Base-by-base conservation (phyloP, 2,329 filamentous ascomycete genomes). In the Westerdykella aurantiaca region DNA sequence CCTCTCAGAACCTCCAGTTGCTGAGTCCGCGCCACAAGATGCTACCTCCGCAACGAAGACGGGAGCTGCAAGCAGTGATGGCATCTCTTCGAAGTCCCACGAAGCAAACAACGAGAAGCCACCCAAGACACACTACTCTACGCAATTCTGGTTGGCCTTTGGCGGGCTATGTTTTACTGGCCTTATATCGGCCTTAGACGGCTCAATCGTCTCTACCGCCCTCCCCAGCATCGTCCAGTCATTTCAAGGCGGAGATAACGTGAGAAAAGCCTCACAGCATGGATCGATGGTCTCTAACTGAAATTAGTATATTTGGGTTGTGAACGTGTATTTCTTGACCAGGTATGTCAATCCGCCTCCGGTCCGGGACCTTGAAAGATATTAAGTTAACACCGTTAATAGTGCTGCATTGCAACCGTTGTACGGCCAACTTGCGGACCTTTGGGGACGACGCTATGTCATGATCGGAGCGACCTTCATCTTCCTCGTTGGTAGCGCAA, bases 401-500 rank as follows among this genome's bases (percentile, higher is more conserved):
- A 21, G 18, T 21, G 18, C 18, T 6, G 69, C 70, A 1, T 60
- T 77, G 2, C 75, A 75, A 40, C 52, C 55, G 1, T 44, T 55
- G 9, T 58, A 55, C 31, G 55, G 55, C 14, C 70, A 69, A 58
- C 55, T 83, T 38, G 47, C 72, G 12, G 69, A 78, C 41, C 66
- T 80, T n/a, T 79, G 74, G 48, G 77, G 79, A 3, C 68, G 78
- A 2, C 67, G 72, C 17, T 69, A 48, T 5, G 58, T 56, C 6
- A 61, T 60, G 52, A 59, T 66, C 31, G 21, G 47, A 3, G 54
- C 72, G 2, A 67, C 78, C 1, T 62, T 58, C 10, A 47, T 77
- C 1, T 80, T 80, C 46, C 66, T 64, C 0, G 50, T 81, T 0
- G 79, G 79, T 0, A 79, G 77, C 44, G 74, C 70, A 0, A 64